Evolutionary conservation across 2,329 filamentous ascomycete genomes (phyloP), one percentile per base, ranked within the genome.

Genomic region (Neonectria magnoliae): DNA sequence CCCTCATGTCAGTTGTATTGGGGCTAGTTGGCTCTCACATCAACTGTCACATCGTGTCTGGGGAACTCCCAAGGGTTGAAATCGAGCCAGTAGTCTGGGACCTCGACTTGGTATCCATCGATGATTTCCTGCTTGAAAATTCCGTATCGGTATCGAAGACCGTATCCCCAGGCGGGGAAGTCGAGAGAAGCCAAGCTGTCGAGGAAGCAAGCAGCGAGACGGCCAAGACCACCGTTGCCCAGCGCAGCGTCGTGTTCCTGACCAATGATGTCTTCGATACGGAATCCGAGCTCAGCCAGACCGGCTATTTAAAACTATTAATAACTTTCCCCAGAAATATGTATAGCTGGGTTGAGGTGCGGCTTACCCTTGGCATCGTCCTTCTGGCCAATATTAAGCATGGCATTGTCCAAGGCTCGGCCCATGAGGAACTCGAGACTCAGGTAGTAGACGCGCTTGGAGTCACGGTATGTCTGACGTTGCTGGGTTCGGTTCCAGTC

Each of bases 51-150:
- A 77, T 99, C 96, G 79, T 98, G 93, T 71, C 96, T 88, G 45
- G 94, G 94, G 76, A 98, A 99, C 78, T 99, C 96, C 96, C 96
- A 99, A 1, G 96, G 96, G 81, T 99, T 99, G 81, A 98, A 98
- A 78, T 98, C 96, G 58, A 99, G 88, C 96, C 96, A 99, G 82
- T 99, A 98, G 79, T 99, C 96, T 20, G 96, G 96, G 64, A 98
- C 92, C 77, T 99, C 96, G 69, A 99, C 94, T 81, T 99, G 96
- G 79, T 98, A 99, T 62, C 96, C 96, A 76, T 98, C 92, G 65
- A 98, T 90, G 74, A 99, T 98, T 83, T 98, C 96, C 83, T 99
- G 96, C 84, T 98, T 98, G 89, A 99, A 99, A 79, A 99, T 99
- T 77, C 93, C 93, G 78, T 98, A 98, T 79, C 94, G 87, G 84